A percentile compares a stretch with the other conserved stretches of the same genome.
Evolutionary conservation across 2,329 filamentous ascomycete species (phyloP).

Genomic region (Pestalotiopsis sp.): DNA sequence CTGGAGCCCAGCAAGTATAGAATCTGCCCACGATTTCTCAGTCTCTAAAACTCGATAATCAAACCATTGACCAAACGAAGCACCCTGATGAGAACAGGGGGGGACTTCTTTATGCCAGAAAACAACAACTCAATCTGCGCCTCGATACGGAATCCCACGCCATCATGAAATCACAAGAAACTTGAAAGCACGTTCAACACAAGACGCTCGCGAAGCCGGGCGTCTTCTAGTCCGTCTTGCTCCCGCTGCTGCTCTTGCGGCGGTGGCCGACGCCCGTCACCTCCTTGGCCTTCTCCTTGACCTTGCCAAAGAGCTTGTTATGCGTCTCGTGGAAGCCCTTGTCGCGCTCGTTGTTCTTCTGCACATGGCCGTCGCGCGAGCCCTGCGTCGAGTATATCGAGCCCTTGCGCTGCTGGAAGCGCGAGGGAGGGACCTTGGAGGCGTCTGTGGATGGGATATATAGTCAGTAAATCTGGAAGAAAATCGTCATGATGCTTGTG

Average conservation of each 20-base stretch:
- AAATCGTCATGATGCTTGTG: neutral
- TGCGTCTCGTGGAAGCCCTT: constrained; percentile 65
- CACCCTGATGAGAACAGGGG: too few relatives aligned
- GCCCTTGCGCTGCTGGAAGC: constrained; percentile 71
- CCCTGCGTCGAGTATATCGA: constrained; percentile 69
- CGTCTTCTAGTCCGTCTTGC: neutral
- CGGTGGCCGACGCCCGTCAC: constrained; percentile 1
- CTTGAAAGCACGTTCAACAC: neutral
- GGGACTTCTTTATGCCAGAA: too few relatives aligned
- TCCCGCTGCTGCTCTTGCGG: constrained; percentile 17
- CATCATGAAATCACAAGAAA: neutral
- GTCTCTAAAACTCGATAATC: too few relatives aligned
- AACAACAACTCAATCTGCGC: too few relatives aligned
- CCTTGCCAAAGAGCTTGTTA: constrained; percentile 48
- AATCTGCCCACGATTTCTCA: neutral
- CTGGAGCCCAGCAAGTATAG: neutral
- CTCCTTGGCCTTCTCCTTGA: constrained; percentile 37
- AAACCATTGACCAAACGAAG: too few relatives aligned
- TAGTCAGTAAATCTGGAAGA: neutral
- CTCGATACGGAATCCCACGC: too few relatives aligned
- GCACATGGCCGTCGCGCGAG: constrained; percentile 67
- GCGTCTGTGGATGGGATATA: constrained; percentile 49
- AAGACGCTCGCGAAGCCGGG: neutral
- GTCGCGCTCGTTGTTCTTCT: constrained; percentile 54
- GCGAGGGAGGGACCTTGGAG: constrained; percentile 67